Evolutionary conservation across 352 stramenopile genomes (phyloP), one percentile per base, ranked within the genome.

Genomic region (Phytophthora niederhauseri): DNA sequence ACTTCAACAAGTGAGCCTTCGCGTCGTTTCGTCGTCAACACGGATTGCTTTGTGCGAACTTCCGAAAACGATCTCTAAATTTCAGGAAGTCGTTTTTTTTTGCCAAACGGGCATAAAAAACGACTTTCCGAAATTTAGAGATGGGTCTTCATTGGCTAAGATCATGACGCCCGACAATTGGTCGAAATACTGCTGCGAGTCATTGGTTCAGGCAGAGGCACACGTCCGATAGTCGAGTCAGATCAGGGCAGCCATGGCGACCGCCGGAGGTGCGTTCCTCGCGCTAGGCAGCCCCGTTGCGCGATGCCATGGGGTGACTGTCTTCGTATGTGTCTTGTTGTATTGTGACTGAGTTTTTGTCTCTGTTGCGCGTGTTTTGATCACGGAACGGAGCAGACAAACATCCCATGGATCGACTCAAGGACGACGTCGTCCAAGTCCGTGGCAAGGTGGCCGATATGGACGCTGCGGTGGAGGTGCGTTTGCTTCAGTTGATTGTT

Each of bases 391-490:
- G 34, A 71, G 43, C 69, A 82, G 82, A 74, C 31, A 81, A 81
- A 41, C 70, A 72, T 34, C 57, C 66, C 20, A 82, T 92, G 54
- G 61, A 78, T 43, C 83, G 82, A 70, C 66, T 92, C 20, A 75
- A 80, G 63, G 80, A 85, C 22, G 82, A 93, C 26, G 70, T 82
- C 30, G 45, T 64, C 50, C 82, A 90, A 72, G 78, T 93, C 57
- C 72, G 76, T 22, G 72, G 74, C 28, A 93, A 93, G 61, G 74
- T 91, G 53, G 36, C 66, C 12, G 77, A 76, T 14, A 64, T 93
- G 36, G 67, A 77, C 49, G 57, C 57, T 22, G 73, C 73, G 14
- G 66, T 90, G n/a, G 66, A 81, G 64, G 84, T 92, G 45, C 41
- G 73, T 72, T 28, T 2, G 1, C 24, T 17, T 17, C 34, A 4